Percentiles rank a stretch among this genome's conserved stretches.
phyloP scores from a whole-genome alignment of 176 grass and related monocot species.

The Oropetium thomaeum region DNA sequence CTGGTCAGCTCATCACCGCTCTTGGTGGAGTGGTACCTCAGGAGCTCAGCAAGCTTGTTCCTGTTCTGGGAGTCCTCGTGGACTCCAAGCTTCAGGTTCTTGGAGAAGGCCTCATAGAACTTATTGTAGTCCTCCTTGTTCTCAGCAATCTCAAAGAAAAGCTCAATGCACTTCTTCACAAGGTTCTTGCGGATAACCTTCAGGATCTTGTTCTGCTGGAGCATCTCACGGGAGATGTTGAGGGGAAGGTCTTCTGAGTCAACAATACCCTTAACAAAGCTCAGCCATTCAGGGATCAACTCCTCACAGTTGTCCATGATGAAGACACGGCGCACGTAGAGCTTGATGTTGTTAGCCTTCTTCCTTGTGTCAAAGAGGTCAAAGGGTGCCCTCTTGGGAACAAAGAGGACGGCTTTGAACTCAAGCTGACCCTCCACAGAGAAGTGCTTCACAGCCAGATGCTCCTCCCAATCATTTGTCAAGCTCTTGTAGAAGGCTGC shows the following conservation, averaged over 20 bases:
- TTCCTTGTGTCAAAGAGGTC: conserved; percentile 88
- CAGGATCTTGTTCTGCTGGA: conserved; percentile 88
- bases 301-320: conserved; percentile 96
- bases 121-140: conserved; percentile 96
- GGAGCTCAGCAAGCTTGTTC: conserved; percentile 65
- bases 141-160: conserved; percentile 93
- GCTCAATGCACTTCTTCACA: conserved; percentile 86
- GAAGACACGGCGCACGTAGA: conserved; percentile 79
- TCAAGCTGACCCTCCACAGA: conserved; percentile 93
- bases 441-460: conserved; percentile 86
- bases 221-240: conserved; percentile 75
- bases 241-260: conserved; percentile 91
- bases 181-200: conserved; percentile 85
- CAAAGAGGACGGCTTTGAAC: conserved; percentile 84
- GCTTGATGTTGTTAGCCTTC: conserved; percentile 92
- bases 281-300: conserved; percentile 71
- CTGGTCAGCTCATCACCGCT: conserved; percentile 85
- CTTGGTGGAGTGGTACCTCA: conserved; percentile 87
- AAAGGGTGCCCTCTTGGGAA: conserved; percentile 80
- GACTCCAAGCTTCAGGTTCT: conserved; percentile 85
- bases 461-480: conserved; percentile 94
- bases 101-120: conserved; percentile 88
- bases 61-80: conserved; percentile 78
- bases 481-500: conserved; percentile 95
- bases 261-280: conserved; percentile 83